Evolutionary conservation across 306 rosid genomes (phyloP).

Genomic region (Lotus japonicus): DNA sequence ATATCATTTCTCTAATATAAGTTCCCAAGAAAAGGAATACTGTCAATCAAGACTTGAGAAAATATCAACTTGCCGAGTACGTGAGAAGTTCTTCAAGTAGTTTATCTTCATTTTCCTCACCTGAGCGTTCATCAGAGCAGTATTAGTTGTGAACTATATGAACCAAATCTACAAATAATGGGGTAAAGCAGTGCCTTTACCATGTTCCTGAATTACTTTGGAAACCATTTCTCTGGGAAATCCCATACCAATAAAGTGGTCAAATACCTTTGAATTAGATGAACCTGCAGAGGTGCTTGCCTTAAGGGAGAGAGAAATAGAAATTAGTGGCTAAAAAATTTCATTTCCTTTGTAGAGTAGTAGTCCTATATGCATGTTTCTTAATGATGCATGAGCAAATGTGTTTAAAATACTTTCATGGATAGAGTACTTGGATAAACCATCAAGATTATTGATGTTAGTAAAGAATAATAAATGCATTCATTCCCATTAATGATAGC

Average conservation of each 20-base stretch:
- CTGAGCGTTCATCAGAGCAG: conserved; percentile 42
- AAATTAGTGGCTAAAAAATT: conserved; percentile 19
- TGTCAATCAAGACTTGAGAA: neutral
- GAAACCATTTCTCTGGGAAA: conserved; percentile 62
- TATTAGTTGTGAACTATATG: conserved; percentile 14
- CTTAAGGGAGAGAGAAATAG: conserved; percentile 32
- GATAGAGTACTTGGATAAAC: neutral
- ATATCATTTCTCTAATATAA: neutral
- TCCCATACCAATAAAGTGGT: conserved; percentile 71
- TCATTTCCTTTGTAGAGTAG: neutral
- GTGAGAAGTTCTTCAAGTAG: conserved; percentile 76
- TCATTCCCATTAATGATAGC: neutral
- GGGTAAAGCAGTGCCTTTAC: conserved; percentile 39
- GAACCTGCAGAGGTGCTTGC: conserved; percentile 60
- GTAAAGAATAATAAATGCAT: neutral
- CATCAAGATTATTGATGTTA: neutral
- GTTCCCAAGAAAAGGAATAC: conserved; percentile 1
- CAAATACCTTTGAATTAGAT: conserved; percentile 59
- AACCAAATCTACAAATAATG: neutral
- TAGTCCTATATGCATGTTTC: conserved; percentile 6
- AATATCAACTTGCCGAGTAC: conserved; percentile 55
- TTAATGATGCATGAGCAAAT: neutral
- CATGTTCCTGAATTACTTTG: conserved; percentile 71
- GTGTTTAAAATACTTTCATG: neutral
- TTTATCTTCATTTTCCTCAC: conserved; percentile 64